These are phyloP conservation scores for Ophiocordyceps australis DNA, from an alignment of 2,329 filamentous ascomycete genomes.

Conservation along the genomic window DNA sequence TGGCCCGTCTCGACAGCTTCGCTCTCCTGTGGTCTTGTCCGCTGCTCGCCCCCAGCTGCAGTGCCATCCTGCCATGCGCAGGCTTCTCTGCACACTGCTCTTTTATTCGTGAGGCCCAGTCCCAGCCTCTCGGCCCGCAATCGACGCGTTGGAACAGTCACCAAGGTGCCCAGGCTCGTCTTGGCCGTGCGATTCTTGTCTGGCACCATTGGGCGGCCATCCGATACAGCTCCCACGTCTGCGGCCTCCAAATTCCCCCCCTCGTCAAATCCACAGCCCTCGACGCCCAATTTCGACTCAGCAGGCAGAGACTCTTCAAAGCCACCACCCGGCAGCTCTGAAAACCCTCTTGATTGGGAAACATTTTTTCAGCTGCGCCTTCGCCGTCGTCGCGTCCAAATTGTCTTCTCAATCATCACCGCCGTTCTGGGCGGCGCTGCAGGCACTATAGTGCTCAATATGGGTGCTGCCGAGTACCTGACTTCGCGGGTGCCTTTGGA, in stretches of 20 bases:
- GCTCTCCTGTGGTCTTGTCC: constrained; percentile 7
- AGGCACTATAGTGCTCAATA: constrained; percentile 49
- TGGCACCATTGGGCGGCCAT: constrained; percentile 3
- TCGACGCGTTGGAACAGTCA: no score
- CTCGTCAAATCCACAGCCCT: not conserved
- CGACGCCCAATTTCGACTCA: not conserved
- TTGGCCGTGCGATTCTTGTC: constrained; percentile 4
- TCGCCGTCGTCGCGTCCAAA: constrained; percentile 66
- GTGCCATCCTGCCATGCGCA: constrained; percentile 10
- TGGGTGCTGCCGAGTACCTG: constrained; percentile 54
- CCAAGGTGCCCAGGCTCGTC: not conserved
- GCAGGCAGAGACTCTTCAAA: not conserved
- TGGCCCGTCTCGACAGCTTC: constrained; percentile 8
- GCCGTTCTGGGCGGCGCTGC: constrained; percentile 42
- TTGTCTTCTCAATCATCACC: constrained; percentile 54
- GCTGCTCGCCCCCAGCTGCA: constrained; percentile 10
- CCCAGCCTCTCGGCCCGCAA: constrained; percentile 1
- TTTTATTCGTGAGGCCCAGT: not conserved
- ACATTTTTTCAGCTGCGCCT: constrained; percentile 83
- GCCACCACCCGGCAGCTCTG: constrained; percentile 1
- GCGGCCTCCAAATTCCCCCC: constrained; percentile 1
- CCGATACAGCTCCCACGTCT: constrained; percentile 1
- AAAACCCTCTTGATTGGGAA: constrained; percentile 55
- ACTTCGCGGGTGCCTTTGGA: constrained; percentile 63
- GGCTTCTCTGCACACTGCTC: constrained; percentile 2